Base-by-base conservation (phyloP, 2,329 filamentous ascomycete species). In the Shiraia bambusicola region DNA sequence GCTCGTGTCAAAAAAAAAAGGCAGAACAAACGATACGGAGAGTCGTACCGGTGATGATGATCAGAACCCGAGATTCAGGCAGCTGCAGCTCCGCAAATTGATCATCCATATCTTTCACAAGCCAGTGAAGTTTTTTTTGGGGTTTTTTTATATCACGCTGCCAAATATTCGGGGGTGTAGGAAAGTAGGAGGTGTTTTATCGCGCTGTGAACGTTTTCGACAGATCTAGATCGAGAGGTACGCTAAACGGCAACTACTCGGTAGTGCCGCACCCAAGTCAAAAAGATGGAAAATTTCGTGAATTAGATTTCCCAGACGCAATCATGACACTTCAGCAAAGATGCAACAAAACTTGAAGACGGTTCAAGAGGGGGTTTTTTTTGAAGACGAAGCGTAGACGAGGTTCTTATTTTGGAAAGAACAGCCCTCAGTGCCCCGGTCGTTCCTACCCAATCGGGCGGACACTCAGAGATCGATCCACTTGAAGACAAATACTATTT, bases 21-120 rank as follows among this genome's bases (percentile, higher is more conserved):
- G 22, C 12, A 32, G 5, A 9, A 14, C 17, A 27, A 2, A 22
- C 10, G 14, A 13, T 15, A 6, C 28, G 24, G 29, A 25, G 25
- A 14, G 3, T 10, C 40, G 66, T 72, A 64, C 88, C 90, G 10
- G 91, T 95, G 74, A 94, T 92, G 69, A 95, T 88, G 59, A 95
- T 86, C 52, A 96, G 76, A 10, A 96, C 87, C 44, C 87, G 79
- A 16, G 88, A 88, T 67, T 94, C 88, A 9, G 85, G 86, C 25
- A 65, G 52, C 45, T 66, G 61, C 6, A 67, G 37, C 45, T 69
- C 65, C 15, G 56, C 39, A 28, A 51, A 58, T 8, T 45, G 29
- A 26, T 59, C 56, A 44, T 59, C 54, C 59, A 63, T 63, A n/a
- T 10, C 27, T n/a, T 22, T 25, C 22, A 45, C 30, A 19, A 52